phyloP scores from a whole-genome alignment of 2,329 filamentous ascomycete genomes.

The Fusarium sp. region DNA sequence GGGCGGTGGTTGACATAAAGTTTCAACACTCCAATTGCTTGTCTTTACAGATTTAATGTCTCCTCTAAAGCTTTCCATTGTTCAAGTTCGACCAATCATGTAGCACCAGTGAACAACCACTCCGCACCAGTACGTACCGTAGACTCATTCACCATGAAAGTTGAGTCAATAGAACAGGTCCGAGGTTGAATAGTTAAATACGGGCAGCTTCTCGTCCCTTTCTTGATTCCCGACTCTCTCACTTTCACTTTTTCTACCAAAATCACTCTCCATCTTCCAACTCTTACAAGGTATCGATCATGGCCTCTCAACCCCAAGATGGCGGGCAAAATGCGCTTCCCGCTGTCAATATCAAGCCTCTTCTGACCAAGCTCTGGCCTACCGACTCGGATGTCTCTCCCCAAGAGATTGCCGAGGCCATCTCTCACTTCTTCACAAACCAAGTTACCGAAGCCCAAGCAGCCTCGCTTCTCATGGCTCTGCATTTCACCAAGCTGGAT shows the following conservation, averaged over 20 bases:
- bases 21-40: background rate
- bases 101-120: slow-evolving; percentile 6
- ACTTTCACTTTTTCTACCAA: background rate
- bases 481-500: slow-evolving; percentile 92
- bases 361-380: slow-evolving; percentile 78
- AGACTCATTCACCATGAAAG: slow-evolving; percentile 12
- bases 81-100: slow-evolving; percentile 39
- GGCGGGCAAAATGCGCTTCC: slow-evolving; percentile 45
- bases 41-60: background rate
- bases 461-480: slow-evolving; percentile 84
- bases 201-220: slow-evolving; percentile 17
- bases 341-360: slow-evolving; percentile 70
- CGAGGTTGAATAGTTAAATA: slow-evolving; percentile 29
- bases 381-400: slow-evolving; percentile 67
- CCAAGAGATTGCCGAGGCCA: slow-evolving; percentile 86
- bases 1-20: background rate
- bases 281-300: slow-evolving; percentile 18
- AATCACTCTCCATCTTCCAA: background rate
- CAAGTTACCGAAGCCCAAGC: slow-evolving; percentile 88
- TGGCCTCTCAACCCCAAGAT: slow-evolving; percentile 46
- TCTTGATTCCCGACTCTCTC: background rate
- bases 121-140: slow-evolving; percentile 37
- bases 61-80: slow-evolving; percentile 15
- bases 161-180: slow-evolving; percentile 41
- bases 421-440: slow-evolving; percentile 92